A percentile compares a stretch with the other conserved stretches of the same genome.
Conservation (phyloP, 345 rosid species). For the Carallia brachiata region DNA sequence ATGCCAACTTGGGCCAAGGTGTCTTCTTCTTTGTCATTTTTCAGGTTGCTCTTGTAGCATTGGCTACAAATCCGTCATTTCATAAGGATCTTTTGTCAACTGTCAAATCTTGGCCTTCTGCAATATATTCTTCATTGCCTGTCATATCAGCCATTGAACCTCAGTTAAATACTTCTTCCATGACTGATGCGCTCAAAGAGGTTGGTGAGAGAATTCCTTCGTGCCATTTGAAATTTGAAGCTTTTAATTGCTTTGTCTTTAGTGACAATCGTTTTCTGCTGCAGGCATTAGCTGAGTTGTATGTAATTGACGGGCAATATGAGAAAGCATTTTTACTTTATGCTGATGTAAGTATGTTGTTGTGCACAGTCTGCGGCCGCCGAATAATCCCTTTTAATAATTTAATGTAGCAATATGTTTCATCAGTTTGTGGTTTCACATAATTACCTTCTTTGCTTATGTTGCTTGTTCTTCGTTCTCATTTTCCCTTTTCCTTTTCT, state of each 20-base stretch:
- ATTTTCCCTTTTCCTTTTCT: conserved; percentile 11
- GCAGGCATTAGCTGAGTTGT: conserved; percentile 91
- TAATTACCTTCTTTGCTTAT: not conserved
- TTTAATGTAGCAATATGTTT: too few relatives aligned
- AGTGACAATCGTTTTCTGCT: conserved; percentile 22
- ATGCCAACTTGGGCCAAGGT: conserved; percentile 18
- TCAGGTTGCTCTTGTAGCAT: conserved; percentile 95
- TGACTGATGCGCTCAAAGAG: conserved; percentile 96
- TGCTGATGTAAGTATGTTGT: conserved; percentile 83
- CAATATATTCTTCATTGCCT: conserved; percentile 77
- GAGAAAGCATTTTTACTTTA: conserved; percentile 86
- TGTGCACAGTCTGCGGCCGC: not conserved
- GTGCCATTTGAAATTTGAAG: conserved; percentile 21
- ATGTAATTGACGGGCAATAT: conserved; percentile 78
- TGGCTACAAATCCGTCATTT: conserved; percentile 85
- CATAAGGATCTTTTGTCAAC: conserved; percentile 85
- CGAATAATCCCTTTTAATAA: not conserved
- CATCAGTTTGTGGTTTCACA: too few relatives aligned
- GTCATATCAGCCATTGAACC: conserved; percentile 97
- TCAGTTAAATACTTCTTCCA: conserved; percentile 88
- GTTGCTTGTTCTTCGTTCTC: not conserved
- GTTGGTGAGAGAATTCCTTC: conserved; percentile 32
- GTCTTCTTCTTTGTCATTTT: conserved; percentile 18
- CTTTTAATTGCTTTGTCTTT: conserved; percentile 19
- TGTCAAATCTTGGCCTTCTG: conserved; percentile 90